Evolutionary conservation across 495 filamentous ascomycete genomes (phyloP), one percentile per base, ranked within the genome.

Genomic region (Penicillium coprophilum): DNA sequence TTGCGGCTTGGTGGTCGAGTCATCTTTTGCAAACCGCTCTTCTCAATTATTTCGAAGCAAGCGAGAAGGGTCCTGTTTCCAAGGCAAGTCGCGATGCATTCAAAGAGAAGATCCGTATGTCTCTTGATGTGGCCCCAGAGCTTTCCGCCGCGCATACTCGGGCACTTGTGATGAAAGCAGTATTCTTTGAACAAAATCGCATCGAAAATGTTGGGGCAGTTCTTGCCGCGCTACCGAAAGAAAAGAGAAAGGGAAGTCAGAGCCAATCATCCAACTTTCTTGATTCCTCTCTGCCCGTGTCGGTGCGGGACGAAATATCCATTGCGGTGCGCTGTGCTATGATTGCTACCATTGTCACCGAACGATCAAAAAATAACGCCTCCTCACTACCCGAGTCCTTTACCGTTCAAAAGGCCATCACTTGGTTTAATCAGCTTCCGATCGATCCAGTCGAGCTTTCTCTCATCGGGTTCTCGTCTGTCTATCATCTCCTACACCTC

Each of bases 1-100:
- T 96, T 19, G 89, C 92, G 13, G 88, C 92, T 1, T 96, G 92
- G 93, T 93, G 85, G 77, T 95, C 91, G 2, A 87, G 84, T 59
- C 79, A 88, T 48, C 72, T 85, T n/a, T 72, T 96, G 27, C 87
- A 93, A 45, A 79, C 79, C 32, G 85, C 83, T 8, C 81, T 97
- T 21, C 70, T 85, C 24, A 74, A 73, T 20, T 87, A 80, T 55
- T 74, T 90, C 10, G 81, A 85, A 38, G 69, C 71, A 12, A 77
- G 73, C 46, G 68, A 70, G n/a, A 65, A 75, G 1, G 75, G 72
- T 4, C 62, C 72, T 0, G 69, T 80, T 9, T 71, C 68, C 9
- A 68, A 73, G 50, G 61, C 65, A 19, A 72, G 67, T 57, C 71
- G 77, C 24, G 72, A 75, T 46, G 53, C 71, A 19, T 79, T 86